Base-by-base conservation (phyloP, 2,329 filamentous ascomycete genomes). In the Ophiocordyceps robertsii region DNA sequence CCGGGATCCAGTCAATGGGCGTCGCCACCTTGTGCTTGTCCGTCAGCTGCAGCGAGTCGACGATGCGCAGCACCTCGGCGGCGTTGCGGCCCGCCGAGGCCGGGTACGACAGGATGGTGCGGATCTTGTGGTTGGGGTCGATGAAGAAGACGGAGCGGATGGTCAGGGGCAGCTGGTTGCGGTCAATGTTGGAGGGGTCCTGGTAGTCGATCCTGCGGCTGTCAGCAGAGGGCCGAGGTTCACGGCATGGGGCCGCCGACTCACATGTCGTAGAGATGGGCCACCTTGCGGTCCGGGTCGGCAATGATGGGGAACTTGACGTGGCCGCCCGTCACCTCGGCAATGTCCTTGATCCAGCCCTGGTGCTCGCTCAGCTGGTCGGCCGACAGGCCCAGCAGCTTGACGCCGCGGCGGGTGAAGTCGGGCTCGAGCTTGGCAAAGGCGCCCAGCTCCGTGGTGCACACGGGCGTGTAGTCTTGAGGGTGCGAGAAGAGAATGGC, bases 101-200 rank as follows among this genome's bases (percentile, higher is more conserved):
- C 37, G 89, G 89, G 73, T 95, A 95, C 59, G 84, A 81, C 70
- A 95, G 83, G 62, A 87, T 93, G 61, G 89, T 79, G 55, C 89
- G 82, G 67, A 95, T 92, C 64, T 82, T 90, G 80, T 94, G 95
- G 65, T 77, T 79, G 50, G 88, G 88, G 70, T 95, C 88, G 63
- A 95, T 92, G 68, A 95, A 73, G 74, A 93, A 95, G 60, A 95
- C 89, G 54, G 84, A 87, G 57, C 89, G 86, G 68, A 95, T 94
- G 54, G 89, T 95, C 68, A 94, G 90, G 44, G 88, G 87, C 54
- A 90, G 84, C 53, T 82, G 82, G 75, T 86, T 86, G 56, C 73
- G 64, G 62, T 88, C 83, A 44, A 88, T 80, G 66, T 88, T 88
- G 68, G 80, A 84, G 55, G 80, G 75, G 63, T 88, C 84, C 63